Evolutionary conservation across 306 rosid genomes (phyloP), one percentile per base, ranked within the genome.

Genomic region (Citrullus colocynthis): DNA sequence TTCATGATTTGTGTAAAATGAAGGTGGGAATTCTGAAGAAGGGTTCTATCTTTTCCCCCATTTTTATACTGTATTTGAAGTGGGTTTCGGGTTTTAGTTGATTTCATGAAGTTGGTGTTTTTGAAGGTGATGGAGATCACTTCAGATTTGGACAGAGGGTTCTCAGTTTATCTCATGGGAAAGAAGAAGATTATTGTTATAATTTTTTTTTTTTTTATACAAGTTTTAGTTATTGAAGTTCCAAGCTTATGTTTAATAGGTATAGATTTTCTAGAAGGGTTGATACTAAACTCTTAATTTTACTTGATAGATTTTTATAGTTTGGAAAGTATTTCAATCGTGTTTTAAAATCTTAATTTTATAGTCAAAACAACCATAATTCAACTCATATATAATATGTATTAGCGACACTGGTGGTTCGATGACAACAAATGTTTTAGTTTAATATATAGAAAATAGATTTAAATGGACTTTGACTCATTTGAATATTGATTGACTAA

Each of bases 281-380:
- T 45, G 12, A 9, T 45, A 9, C 51, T 45, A 45, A 45, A 9
- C 51, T 3, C 6, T 11, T 11, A 10, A 12, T 48, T 41, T 41
- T 6, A 0, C 3, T 48, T 0, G 3, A 48, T 48, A 0, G 4
- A 48, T 11, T 0, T 0, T 48, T 2, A 11, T 48, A 11, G 4
- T 48, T 48, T 0, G 16, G 0, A 48, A 2, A 48, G 16, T 48
- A 48, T 48, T 48, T 48, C 11, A 48, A 48, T 48, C 2, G 11
- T 0, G 0, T 48, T 12, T 48, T 2, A 48, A 48, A 44, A 44
- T 44, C 14, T 44, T 3, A 44, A 48, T 48, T 0, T 48, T 48
- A 10, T 45, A 11, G 4, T 48, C 4, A 48, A 48, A 48, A 11
- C 52, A 48, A 48, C 0, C 16, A 48, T 1, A 11, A 3, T 5